Conservation (phyloP, 371 early-diverging fungal species). For the Encephalitozoon hellem region DNA sequence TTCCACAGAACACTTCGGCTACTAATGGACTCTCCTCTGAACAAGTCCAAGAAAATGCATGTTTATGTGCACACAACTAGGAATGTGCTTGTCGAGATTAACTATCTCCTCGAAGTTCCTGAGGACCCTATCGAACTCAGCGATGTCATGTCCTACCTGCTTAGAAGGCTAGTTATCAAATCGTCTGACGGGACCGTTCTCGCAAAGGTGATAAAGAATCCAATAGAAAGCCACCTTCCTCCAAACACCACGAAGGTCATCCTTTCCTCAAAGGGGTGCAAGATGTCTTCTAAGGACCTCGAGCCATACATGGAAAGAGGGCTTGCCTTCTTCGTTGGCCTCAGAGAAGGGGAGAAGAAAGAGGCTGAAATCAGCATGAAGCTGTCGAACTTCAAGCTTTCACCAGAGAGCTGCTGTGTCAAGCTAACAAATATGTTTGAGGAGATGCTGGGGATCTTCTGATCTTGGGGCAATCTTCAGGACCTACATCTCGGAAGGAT, state of each 20-base stretch:
- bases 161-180: neutral
- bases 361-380: neutral
- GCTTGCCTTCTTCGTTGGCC: neutral
- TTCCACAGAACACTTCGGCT: neutral
- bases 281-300: neutral
- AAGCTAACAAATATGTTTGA: neutral
- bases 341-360: neutral
- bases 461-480: neutral
- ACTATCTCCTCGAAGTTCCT: slow-evolving; percentile 4
- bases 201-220: slow-evolving; percentile 5
- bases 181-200: neutral
- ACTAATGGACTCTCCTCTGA: slow-evolving; percentile 40
- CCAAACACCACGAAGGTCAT: neutral
- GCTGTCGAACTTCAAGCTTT: neutral
- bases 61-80: slow-evolving; percentile 29
- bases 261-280: neutral
- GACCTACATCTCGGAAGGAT: neutral
- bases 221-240: neutral
- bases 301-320: neutral
- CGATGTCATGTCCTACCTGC: neutral
- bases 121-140: neutral
- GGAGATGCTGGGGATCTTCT: neutral
- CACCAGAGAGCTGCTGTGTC: neutral
- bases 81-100: slow-evolving; percentile 32
- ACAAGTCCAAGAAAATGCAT: slow-evolving; percentile 26